A percentile compares a stretch with the other conserved stretches of the same genome.
Evolutionary conservation across 768 basidiomycete genomes (phyloP).

Genomic region (Suillus subaureus): DNA sequence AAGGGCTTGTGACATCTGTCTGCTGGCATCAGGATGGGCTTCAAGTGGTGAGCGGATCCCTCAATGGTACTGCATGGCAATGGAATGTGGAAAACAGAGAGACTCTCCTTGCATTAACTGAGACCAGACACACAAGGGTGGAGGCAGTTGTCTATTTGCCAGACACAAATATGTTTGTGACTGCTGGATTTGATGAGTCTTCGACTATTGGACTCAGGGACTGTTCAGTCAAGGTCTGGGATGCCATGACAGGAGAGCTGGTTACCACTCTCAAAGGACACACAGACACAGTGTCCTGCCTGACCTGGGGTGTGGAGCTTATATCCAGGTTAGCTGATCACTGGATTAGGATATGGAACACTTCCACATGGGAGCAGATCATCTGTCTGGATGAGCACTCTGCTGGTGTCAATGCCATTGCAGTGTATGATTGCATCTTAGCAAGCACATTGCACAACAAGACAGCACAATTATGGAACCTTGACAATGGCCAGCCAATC

Average conservation of each 20-base stretch:
- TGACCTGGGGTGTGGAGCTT: background rate
- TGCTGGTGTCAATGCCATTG: background rate
- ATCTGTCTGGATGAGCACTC: background rate
- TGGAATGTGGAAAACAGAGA: background rate
- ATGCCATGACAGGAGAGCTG: background rate
- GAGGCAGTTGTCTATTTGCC: background rate
- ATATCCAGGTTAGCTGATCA: background rate
- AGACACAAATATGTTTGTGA: background rate
- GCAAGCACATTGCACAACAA: background rate
- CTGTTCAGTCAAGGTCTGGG: background rate
- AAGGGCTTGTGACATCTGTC: background rate
- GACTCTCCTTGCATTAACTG: background rate
- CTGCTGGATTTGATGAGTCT: background rate
- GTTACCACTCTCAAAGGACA: background rate
- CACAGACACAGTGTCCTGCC: background rate
- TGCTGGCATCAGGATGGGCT: background rate
- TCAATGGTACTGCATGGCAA: background rate
- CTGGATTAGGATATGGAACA: background rate
- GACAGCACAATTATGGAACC: background rate
- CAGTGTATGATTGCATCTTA: background rate
- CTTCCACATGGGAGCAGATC: background rate
- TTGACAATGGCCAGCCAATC: background rate
- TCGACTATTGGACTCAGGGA: background rate
- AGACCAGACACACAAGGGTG: background rate
- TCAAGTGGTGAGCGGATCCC: background rate